phyloP scores from a whole-genome alignment of 345 rosid species.

The Hirschfeldia incana region DNA sequence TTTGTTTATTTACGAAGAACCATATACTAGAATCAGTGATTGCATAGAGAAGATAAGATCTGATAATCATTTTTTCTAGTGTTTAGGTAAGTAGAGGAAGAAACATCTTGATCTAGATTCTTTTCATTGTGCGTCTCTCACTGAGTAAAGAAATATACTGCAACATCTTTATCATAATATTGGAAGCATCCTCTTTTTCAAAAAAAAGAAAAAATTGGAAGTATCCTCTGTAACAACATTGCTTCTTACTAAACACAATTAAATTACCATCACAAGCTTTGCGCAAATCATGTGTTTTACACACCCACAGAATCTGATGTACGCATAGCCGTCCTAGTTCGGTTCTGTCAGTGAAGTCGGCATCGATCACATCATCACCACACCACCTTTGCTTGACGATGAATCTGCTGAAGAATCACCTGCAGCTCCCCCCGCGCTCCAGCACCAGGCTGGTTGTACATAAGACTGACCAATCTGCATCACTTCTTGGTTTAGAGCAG shows the following conservation, averaged over 20 bases:
- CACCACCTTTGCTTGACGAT: slow-evolving; percentile 43
- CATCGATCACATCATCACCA: slow-evolving; percentile 78
- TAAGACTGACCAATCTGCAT: slow-evolving; percentile 93
- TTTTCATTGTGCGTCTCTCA: background rate
- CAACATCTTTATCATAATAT: background rate
- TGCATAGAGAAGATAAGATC: background rate
- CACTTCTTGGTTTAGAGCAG: slow-evolving; percentile 92
- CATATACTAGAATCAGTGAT: background rate
- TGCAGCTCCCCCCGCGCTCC: slow-evolving; percentile 20
- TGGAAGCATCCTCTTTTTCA: background rate
- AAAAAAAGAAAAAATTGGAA: background rate
- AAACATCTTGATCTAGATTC: background rate
- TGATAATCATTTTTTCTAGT: background rate
- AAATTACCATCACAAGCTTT: slow-evolving; percentile 9
- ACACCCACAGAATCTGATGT: too few relatives aligned
- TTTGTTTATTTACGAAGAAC: background rate
- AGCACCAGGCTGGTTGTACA: slow-evolving; percentile 87
- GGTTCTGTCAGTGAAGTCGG: slow-evolving; percentile 75
- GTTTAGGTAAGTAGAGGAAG: background rate
- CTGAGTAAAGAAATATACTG: background rate
- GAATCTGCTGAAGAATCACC: slow-evolving; percentile 47
- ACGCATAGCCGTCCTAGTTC: background rate
- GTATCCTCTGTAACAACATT: background rate
- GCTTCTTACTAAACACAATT: background rate
- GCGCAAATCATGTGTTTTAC: background rate